These are phyloP conservation scores for Ephemerocybe angulata DNA, from an alignment of 768 basidiomycete genomes.

Conservation along the genomic window DNA sequence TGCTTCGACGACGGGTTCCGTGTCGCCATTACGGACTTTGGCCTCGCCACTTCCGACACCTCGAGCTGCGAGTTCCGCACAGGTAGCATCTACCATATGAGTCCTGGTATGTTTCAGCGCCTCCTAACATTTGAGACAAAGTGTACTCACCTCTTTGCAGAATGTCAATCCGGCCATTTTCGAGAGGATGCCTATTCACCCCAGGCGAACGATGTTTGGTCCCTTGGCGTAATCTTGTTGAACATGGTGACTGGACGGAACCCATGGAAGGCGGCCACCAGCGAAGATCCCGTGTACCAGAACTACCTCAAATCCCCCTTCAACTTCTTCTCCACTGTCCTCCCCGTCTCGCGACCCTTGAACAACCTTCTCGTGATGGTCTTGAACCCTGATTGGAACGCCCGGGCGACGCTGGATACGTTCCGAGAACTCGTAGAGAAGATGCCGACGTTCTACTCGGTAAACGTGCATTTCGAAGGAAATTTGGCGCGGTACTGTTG, in stretches of 20 bases:
- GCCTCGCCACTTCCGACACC: conserved; percentile 85
- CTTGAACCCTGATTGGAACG: conserved; percentile 67
- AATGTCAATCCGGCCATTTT: conserved; percentile 79
- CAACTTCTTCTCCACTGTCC: conserved; percentile 79
- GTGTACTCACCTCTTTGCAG: conserved; percentile 34
- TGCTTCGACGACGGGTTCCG: conserved; percentile 75
- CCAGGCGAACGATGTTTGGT: conserved; percentile 92
- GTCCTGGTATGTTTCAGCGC: conserved; percentile 60
- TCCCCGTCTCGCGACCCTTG: conserved; percentile 73
- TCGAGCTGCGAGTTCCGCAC: conserved; percentile 87
- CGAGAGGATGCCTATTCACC: conserved; percentile 75
- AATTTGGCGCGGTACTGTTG: conserved; percentile 76
- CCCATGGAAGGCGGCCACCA: conserved; percentile 89
- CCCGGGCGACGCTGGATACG: conserved; percentile 47
- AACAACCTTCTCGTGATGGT: conserved; percentile 73
- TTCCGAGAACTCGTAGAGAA: conserved; percentile 55
- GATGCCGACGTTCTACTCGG: conserved; percentile 65
- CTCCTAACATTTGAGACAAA: not conserved
- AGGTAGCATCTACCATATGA: conserved; percentile 98
- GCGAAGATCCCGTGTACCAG: conserved; percentile 83
- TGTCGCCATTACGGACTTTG: conserved; percentile 92
- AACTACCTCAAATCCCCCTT: conserved; percentile 75
- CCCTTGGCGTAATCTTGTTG: conserved; percentile 91
- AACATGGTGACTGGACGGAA: conserved; percentile 94
- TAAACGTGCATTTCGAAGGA: conserved; percentile 75